Evolutionary conservation across 2,329 filamentous ascomycete genomes (phyloP).

Genomic region (Colletotrichum navitas): DNA sequence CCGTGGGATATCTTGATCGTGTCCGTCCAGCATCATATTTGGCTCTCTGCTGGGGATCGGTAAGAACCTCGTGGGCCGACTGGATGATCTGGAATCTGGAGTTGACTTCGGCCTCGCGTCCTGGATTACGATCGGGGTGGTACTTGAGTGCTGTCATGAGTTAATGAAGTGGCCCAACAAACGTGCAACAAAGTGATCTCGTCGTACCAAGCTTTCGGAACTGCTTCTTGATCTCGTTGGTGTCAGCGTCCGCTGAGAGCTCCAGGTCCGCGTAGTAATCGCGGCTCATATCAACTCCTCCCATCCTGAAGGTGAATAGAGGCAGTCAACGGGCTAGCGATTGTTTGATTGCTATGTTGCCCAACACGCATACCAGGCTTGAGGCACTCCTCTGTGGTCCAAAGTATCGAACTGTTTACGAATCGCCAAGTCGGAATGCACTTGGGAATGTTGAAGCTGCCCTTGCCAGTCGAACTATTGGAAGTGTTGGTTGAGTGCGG

Average conservation of each 20-base stretch:
- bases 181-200: conserved; percentile 24
- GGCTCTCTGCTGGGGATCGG: conserved; percentile 62
- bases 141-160: conserved; percentile 77
- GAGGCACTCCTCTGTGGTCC: neutral
- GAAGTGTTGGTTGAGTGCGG: neutral
- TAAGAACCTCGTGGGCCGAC: conserved; percentile 82
- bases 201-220: conserved; percentile 81
- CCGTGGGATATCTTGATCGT: conserved; percentile 56
- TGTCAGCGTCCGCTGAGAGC: conserved; percentile 74
- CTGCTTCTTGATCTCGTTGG: conserved; percentile 85
- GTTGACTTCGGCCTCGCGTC: conserved; percentile 82
- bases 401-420: neutral
- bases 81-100: conserved; percentile 89
- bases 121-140: conserved; percentile 90
- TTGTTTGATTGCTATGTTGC: conserved; percentile 1
- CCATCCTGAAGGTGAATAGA: conserved; percentile 64
- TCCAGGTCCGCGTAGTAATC: conserved; percentile 92
- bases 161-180: conserved; percentile 45
- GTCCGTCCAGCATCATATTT: conserved; percentile 66
- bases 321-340: conserved; percentile 14
- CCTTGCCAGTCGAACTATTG: neutral
- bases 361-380: conserved; percentile 26
- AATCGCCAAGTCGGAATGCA: neutral
- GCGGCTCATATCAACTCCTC: conserved; percentile 74
- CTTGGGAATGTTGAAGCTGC: neutral